Base-by-base conservation (phyloP, 495 filamentous ascomycete species). In the Staphylotrichum longicolle region DNA sequence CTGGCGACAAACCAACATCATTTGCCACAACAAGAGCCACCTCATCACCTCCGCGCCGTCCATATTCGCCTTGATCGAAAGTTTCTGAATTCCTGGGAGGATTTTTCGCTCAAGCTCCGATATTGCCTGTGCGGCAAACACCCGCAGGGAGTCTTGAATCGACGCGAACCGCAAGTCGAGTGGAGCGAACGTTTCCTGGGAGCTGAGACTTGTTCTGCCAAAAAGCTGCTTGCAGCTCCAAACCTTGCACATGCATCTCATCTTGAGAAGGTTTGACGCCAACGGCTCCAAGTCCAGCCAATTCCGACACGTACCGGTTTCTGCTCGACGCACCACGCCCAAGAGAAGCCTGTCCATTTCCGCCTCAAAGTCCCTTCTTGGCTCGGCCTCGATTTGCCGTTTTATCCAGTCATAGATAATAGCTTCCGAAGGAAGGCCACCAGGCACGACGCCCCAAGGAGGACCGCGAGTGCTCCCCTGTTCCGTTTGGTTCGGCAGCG, bases 1-100 rank as follows among this genome's bases (percentile, higher is more conserved):
- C 15, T 66, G 60, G 37, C 68, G 70, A 35, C 70, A 72, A 14
- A 70, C 54, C 32, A 68, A 45, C 2, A 70, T 63, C 40, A 72
- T 59, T 42, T 72, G 67, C 70, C 67, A 68, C 54, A 68, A n/a
- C 34, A 55, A 47, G 10, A 66, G 30, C 70, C 70, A 72, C 34
- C 46, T 60, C 32, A 51, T 52, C 27, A 66, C 35, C 32, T 64
- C 40, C 14, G 5, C 37, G 2, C 2, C 20, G 20, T 27, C 20
- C 20, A 1, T 39, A 1, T 39, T 10, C 6, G 37, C 37, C 10
- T 39, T 39, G 37, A 39, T 7, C 37, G 63, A 3, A 9, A 60
- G 58, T 44, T 35, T 52, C 4, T 68, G 65, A 9, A 72, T 42
- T 7, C 61, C 63, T 12, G 11, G 15, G 30, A 68, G 33, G 15